Conservation (phyloP, 2,329 filamentous ascomycete species). For the Geosmithia putterillii region DNA sequence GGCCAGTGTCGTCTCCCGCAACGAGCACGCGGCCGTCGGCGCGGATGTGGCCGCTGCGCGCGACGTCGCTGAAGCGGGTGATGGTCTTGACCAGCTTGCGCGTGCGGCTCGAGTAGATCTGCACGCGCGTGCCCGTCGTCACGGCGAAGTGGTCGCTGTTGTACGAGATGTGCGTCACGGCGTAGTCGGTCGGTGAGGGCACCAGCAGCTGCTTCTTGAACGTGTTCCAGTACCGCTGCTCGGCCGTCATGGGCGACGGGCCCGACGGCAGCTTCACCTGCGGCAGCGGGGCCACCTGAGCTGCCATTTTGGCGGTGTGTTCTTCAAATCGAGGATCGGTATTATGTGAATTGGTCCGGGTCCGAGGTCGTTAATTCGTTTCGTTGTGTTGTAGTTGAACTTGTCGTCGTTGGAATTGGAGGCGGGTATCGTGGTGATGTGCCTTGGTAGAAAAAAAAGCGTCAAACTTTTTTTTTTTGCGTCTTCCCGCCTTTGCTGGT, state of each 20-base stretch:
- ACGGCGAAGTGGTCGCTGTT: constrained; percentile 72
- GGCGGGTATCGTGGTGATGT: too few relatives aligned
- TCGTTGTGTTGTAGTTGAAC: neutral
- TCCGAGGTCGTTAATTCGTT: too few relatives aligned
- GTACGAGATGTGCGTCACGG: constrained; percentile 82
- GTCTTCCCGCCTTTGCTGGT: too few relatives aligned
- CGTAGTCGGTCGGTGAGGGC: constrained; percentile 79
- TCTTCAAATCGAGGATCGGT: neutral
- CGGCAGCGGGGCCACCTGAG: constrained; percentile 69
- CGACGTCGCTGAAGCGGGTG: constrained; percentile 83
- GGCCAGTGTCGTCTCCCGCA: constrained; percentile 82
- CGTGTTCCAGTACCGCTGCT: constrained; percentile 92
- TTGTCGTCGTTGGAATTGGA: too few relatives aligned
- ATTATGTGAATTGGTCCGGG: neutral
- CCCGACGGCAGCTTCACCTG: constrained; percentile 74
- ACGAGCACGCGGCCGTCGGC: constrained; percentile 81
- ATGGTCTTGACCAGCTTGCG: constrained; percentile 90
- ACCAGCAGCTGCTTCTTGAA: constrained; percentile 89
- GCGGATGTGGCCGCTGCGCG: constrained; percentile 78
- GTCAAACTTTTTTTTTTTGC: too few relatives aligned
- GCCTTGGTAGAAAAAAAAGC: too few relatives aligned
- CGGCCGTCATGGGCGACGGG: constrained; percentile 72
- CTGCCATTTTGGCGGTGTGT: constrained; percentile 52
- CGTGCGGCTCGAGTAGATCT: constrained; percentile 86
- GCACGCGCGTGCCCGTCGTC: constrained; percentile 85